These are phyloP conservation scores for Russula ochroleuca DNA, from an alignment of 768 basidiomycete species.

Conservation along the genomic window DNA sequence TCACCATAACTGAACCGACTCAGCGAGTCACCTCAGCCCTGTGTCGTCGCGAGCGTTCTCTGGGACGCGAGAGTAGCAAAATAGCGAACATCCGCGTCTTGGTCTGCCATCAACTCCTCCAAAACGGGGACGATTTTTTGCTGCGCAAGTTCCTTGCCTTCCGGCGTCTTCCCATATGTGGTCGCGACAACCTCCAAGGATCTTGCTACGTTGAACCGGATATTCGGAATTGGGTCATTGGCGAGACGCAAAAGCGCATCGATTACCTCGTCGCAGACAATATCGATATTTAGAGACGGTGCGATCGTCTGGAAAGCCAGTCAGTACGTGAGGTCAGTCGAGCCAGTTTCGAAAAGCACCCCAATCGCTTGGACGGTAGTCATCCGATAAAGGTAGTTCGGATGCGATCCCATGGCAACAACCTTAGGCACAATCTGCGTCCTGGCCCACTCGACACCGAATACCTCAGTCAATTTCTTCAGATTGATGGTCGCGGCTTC, in stretches of 20 bases:
- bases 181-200: slow-evolving; percentile 83
- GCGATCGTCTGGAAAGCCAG: slow-evolving; percentile 74
- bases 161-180: slow-evolving; percentile 56
- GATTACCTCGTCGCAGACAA: slow-evolving; percentile 79
- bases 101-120: slow-evolving; percentile 81
- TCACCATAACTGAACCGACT: slow-evolving; percentile 1
- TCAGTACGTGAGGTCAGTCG: background rate
- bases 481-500: slow-evolving; percentile 98
- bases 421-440: slow-evolving; percentile 94
- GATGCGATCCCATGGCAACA: slow-evolving; percentile 93
- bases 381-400: slow-evolving; percentile 97
- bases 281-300: slow-evolving; percentile 79
- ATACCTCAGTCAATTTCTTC: slow-evolving; percentile 95
- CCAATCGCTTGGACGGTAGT: slow-evolving; percentile 98
- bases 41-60: slow-evolving; percentile 40
- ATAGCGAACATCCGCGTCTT: slow-evolving; percentile 94
- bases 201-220: slow-evolving; percentile 98
- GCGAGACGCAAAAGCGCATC: slow-evolving; percentile 78
- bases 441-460: slow-evolving; percentile 97
- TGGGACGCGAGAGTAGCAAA: slow-evolving; percentile 83
- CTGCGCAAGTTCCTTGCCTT: slow-evolving; percentile 71
- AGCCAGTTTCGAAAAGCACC: slow-evolving; percentile 45
- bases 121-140: slow-evolving; percentile 76
- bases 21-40: slow-evolving; percentile 38
- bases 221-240: slow-evolving; percentile 93